Percentiles rank a stretch among this genome's conserved stretches.
These are phyloP conservation scores for Gardenia jasminoides DNA, from an alignment of 257 asterid genomes.

Conservation along the genomic window DNA sequence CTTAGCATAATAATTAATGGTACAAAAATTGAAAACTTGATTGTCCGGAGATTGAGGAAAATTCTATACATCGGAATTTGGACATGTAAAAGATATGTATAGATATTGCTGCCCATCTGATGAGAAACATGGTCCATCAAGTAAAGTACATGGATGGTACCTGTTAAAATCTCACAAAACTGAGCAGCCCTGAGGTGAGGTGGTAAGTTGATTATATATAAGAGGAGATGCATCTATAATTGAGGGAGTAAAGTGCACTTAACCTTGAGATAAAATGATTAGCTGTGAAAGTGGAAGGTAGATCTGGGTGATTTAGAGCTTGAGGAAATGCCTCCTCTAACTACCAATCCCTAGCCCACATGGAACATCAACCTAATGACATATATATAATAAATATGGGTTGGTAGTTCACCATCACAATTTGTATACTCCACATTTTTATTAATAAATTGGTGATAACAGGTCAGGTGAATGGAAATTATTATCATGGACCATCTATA, in stretches of 20 bases:
- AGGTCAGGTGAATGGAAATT: neutral
- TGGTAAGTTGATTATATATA: neutral
- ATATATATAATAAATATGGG: neutral
- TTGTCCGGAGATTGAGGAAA: too few relatives aligned
- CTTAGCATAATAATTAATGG: too few relatives aligned
- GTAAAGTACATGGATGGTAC: too few relatives aligned
- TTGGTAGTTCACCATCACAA: conserved; percentile 5
- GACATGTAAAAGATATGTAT: too few relatives aligned
- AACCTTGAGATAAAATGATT: neutral
- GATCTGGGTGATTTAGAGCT: neutral
- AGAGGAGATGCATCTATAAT: neutral
- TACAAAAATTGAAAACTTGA: too few relatives aligned
- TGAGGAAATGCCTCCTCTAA: neutral
- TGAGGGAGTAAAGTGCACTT: neutral
- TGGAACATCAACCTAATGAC: conserved; percentile 9
- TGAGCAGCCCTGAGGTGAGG: neutral
- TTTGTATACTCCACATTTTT: neutral
- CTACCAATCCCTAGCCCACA: neutral
- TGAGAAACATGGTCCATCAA: too few relatives aligned
- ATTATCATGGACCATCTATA: neutral
- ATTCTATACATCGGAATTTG: too few relatives aligned
- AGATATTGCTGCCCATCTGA: too few relatives aligned
- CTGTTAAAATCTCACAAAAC: neutral
- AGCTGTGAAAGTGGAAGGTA: neutral
- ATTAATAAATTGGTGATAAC: neutral